A percentile compares a stretch with the other conserved stretches of the same genome.
Conservation (phyloP, 352 stramenopile genomes). For the Phytophthora rubi region DNA sequence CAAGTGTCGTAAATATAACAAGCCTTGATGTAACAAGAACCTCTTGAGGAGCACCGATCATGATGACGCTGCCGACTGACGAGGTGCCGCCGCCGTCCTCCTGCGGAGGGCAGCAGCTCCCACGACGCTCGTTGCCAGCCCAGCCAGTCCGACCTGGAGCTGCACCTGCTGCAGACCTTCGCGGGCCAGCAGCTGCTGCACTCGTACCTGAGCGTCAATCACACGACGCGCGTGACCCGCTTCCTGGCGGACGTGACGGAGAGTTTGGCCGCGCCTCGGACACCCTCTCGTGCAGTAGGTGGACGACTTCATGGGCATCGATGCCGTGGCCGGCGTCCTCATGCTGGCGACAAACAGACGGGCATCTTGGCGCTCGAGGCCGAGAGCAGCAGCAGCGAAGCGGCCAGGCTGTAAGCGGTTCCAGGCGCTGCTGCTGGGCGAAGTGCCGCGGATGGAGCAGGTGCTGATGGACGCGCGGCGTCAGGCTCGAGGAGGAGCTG, state of each 20-base stretch:
- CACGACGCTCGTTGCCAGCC: conserved; percentile 7
- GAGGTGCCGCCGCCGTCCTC: conserved; percentile 35
- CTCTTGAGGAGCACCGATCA: neutral
- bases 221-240: conserved; percentile 51
- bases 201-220: conserved; percentile 60
- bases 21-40: no score
- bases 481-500: conserved; percentile 27
- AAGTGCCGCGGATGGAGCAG: conserved; percentile 50
- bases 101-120: conserved; percentile 20
- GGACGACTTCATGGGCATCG: conserved; percentile 70
- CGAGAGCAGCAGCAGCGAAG: conserved; percentile 6
- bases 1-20: no score
- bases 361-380: conserved; percentile 38
- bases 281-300: conserved; percentile 57
- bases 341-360: conserved; percentile 36
- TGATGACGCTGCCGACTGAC: conserved; percentile 41
- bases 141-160: conserved; percentile 56
- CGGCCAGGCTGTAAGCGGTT: conserved; percentile 59
- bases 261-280: conserved; percentile 48
- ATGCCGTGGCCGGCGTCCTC: conserved; percentile 56
- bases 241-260: conserved; percentile 61
- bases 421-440: conserved; percentile 53
- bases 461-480: conserved; percentile 38
- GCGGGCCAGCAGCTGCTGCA: conserved; percentile 43
- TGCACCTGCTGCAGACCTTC: conserved; percentile 65